A percentile compares a stretch with the other conserved stretches of the same genome.
Evolutionary conservation across 257 asterid genomes (phyloP).

Genomic region (Penstemon barbatus): DNA sequence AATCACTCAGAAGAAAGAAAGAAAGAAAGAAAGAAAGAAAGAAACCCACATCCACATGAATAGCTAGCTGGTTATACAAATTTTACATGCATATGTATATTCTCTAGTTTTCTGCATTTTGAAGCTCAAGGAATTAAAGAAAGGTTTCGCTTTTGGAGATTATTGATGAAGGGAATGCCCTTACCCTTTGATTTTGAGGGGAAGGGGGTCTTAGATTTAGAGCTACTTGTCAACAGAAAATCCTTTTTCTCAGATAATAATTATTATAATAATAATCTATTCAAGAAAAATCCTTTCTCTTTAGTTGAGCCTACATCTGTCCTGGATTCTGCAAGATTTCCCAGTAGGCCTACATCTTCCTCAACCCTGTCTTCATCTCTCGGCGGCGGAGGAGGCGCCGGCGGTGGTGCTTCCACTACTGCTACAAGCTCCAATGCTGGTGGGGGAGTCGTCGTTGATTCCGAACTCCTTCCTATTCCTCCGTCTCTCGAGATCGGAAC

Average conservation of each 20-base stretch:
- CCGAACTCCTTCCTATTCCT: conserved; percentile 56
- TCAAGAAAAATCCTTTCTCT: conserved; percentile 35
- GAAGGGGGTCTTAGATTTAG: conserved; percentile 77
- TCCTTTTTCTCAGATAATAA: conserved; percentile 23
- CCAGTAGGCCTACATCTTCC: conserved; percentile 68
- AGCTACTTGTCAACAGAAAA: conserved; percentile 29
- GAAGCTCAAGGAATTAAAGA: conserved; percentile 33
- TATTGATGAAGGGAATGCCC: conserved; percentile 93
- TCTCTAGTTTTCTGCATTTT: conserved; percentile 22
- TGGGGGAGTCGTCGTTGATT: conserved; percentile 40
- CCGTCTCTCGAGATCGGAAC: conserved; percentile 58
- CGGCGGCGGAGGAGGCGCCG: conserved; percentile 48
- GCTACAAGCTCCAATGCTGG: conserved; percentile 78
- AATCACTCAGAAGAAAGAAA: not conserved
- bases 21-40: too few species aligned
- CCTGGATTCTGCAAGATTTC: conserved; percentile 74
- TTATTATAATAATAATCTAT: conserved; percentile 21
- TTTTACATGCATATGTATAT: conserved; percentile 18
- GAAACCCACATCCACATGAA: not conserved
- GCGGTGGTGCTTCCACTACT: conserved; percentile 74
- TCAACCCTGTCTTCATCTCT: conserved; percentile 88
- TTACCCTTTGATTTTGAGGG: conserved; percentile 89
- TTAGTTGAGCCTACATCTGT: conserved; percentile 78
- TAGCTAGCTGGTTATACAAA: not conserved
- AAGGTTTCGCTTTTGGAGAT: conserved; percentile 30